phyloP scores from a whole-genome alignment of 371 early-diverging fungal species.

The Apophysomyces trapeziformis region DNA sequence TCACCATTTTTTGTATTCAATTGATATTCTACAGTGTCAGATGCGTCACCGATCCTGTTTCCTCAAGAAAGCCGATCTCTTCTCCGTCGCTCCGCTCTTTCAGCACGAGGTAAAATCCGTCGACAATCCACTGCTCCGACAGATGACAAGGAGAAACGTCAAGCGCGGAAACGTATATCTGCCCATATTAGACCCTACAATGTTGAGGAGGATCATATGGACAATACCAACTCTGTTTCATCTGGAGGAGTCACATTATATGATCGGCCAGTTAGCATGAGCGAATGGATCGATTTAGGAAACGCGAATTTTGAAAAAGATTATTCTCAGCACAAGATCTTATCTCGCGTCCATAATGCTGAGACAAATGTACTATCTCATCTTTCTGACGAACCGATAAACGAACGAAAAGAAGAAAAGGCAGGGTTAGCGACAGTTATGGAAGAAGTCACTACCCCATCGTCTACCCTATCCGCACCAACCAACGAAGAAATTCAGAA shows the following conservation, averaged over 20 bases:
- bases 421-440: neutral
- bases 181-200: neutral
- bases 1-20: slow-evolving; percentile 3
- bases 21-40: slow-evolving; percentile 18
- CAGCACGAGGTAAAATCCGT: slow-evolving; percentile 12
- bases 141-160: slow-evolving; percentile 15
- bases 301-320: slow-evolving; percentile 38
- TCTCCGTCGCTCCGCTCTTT: slow-evolving; percentile 8
- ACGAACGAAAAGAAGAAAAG: neutral
- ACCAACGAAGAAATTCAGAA: neutral
- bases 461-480: neutral
- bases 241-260: slow-evolving; percentile 30
- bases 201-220: neutral
- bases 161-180: slow-evolving; percentile 5
- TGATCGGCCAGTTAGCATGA: slow-evolving; percentile 52
- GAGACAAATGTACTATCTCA: slow-evolving; percentile 36
- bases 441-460: neutral
- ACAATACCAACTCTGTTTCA: neutral
- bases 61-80: slow-evolving; percentile 16
- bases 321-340: slow-evolving; percentile 45
- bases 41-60: slow-evolving; percentile 10
- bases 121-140: slow-evolving; percentile 12
- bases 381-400: slow-evolving; percentile 1
- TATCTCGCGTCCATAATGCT: slow-evolving; percentile 43
- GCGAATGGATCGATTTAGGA: slow-evolving; percentile 56